Percentiles rank a stretch among this genome's conserved stretches.
Evolutionary conservation across 306 rosid genomes (phyloP).

Genomic region (Sechiopsis laciniata): DNA sequence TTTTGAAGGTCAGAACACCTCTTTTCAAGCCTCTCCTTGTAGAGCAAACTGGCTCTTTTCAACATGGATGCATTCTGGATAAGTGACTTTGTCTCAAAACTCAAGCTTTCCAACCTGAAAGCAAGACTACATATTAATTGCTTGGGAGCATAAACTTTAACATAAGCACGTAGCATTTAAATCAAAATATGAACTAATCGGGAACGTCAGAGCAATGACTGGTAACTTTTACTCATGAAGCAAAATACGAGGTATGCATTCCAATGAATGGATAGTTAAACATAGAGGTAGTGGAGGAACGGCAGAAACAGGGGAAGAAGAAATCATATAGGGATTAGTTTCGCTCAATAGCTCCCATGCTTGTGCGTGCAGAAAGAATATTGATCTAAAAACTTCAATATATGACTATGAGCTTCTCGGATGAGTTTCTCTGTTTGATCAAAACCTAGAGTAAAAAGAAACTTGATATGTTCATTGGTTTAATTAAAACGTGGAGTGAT

Average conservation of each 20-base stretch:
- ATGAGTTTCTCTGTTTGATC: slow-evolving; percentile 1
- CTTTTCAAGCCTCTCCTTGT: slow-evolving; percentile 60
- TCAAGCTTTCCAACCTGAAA: slow-evolving; percentile 59
- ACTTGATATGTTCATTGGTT: background rate
- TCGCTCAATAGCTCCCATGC: background rate
- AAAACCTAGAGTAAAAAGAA: background rate
- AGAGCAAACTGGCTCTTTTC: slow-evolving; percentile 41
- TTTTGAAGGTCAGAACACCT: slow-evolving; percentile 66
- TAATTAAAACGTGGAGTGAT: slow-evolving; percentile 7
- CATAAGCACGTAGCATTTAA: background rate
- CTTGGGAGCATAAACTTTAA: background rate
- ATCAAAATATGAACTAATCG: background rate
- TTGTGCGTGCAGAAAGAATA: background rate
- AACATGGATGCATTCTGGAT: slow-evolving; percentile 43
- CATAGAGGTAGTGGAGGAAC: background rate
- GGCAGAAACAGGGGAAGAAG: background rate
- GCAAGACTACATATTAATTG: slow-evolving; percentile 24
- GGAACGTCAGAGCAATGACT: background rate
- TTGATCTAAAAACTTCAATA: background rate
- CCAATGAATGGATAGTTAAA: slow-evolving; percentile 9
- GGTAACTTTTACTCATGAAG: background rate
- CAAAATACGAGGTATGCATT: background rate
- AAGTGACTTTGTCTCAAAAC: slow-evolving; percentile 46
- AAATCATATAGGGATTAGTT: background rate
- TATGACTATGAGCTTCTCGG: background rate